Percentiles rank a stretch among this genome's conserved stretches.
These are phyloP conservation scores for Mallotus nudiflorus DNA, from an alignment of 345 rosid genomes.

Conservation along the genomic window DNA sequence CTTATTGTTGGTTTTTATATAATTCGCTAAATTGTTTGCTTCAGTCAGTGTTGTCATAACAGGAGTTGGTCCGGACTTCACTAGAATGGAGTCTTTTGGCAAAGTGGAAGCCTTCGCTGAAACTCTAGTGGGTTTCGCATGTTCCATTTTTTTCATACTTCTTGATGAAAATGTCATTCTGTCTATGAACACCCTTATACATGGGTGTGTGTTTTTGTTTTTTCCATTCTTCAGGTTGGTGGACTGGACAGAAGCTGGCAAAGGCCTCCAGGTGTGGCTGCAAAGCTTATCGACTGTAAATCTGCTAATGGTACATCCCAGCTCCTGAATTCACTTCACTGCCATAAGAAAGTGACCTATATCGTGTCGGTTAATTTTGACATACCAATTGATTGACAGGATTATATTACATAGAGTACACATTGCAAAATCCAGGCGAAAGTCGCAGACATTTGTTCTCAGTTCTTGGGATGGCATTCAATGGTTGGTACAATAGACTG, in stretches of 20 bases:
- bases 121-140: constrained; percentile 53
- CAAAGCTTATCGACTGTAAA: constrained; percentile 69
- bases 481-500: constrained; percentile 90
- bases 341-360: too few relatives aligned
- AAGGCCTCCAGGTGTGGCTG: constrained; percentile 77
- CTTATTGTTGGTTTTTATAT: neutral
- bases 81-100: constrained; percentile 89
- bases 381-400: constrained; percentile 46
- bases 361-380: too few relatives aligned
- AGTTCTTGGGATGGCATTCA: constrained; percentile 83
- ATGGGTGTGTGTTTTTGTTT: neutral
- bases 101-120: constrained; percentile 92
- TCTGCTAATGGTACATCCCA: constrained; percentile 56
- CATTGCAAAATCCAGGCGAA: constrained; percentile 87
- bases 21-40: constrained; percentile 6
- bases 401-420: constrained; percentile 84
- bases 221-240: constrained; percentile 48
- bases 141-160: neutral
- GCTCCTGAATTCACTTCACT: constrained; percentile 1
- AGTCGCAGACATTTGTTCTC: constrained; percentile 63
- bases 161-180: neutral
- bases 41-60: constrained; percentile 70
- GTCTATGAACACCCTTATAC: neutral
- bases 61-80: constrained; percentile 91
- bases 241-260: constrained; percentile 97